Base-by-base conservation (phyloP, 2,329 filamentous ascomycete species). In the Colletotrichum sp. region DNA sequence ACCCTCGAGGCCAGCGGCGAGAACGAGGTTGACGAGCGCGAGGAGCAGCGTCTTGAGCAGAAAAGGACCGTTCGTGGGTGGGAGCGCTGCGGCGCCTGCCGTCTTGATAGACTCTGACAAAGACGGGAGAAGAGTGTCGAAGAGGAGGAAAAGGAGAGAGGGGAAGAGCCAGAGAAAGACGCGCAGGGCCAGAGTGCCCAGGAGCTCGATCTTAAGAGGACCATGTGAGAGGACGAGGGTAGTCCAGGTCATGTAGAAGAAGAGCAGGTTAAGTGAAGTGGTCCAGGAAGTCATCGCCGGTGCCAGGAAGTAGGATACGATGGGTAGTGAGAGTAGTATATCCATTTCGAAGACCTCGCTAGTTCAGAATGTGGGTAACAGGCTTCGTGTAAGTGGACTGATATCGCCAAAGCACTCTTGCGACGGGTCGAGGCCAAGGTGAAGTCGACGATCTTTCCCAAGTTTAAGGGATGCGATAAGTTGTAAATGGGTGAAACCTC, bases 231-330 rank as follows among this genome's bases (percentile, higher is more conserved):
- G 87, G 52, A 97, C 92, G 36, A 98, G 89, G 0, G 95, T 96
- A 8, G 92, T 92, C 96, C 96, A 98, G 79, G 95, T 96, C 86
- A 98, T 91, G 83, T 96, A 96, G 84, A 98, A 97, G 87, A 98
- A 96, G 77, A 97, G 87, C 28, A 98, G 86, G 83, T 97, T 98
- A 77, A 98, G 88, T 2, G 93, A 96, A 2, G 95, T 96, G 16
- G 89, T 93, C 87, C 94, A 96, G 8, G 94, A 93, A 8, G 91
- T 90, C 73, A 92, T 83, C 62, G 89, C 87, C 3, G 91, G 90
- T 24, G 91, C 89, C 65, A 93, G 86, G 79, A 94, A 88, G 80
- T 93, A 94, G 32, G 93, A 94, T 55, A 95, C 85, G 77, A 95
- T 89, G 2, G 94, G 94, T 48, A 96, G 88, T 3, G 94, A 94